Evolutionary conservation across 2,329 filamentous ascomycete species (phyloP), one percentile per base, ranked within the genome.

Genomic region (Annulohypoxylon truncatum): DNA sequence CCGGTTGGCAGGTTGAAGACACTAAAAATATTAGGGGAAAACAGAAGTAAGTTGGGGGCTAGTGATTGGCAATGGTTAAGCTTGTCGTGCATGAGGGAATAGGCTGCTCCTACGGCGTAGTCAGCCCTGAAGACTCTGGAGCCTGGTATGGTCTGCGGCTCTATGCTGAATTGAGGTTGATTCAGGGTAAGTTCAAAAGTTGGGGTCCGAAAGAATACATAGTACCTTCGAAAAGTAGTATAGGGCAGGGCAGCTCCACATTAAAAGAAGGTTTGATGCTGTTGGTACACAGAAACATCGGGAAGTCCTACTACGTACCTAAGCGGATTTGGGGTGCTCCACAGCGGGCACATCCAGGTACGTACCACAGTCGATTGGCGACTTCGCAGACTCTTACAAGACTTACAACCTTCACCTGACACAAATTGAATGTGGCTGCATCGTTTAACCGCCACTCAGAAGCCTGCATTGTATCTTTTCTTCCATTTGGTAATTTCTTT

Each of bases 81-180:
- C 67, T 72, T 64, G 67, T 69, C 64, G 31, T 72, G 70, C 71
- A 73, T 73, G 55, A 66, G 51, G 55, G 57, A 67, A 72, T 68
- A 69, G 70, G 71, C 70, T 73, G 56, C 71, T 66, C 55, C 57
- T 10, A 55, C 22, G 52, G 46, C 44, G 56, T 53, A 40, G 54
- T 69, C 64, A 70, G 68, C 68, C 61, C 61, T 66, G 59, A 63
- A 50, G 61, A 60, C 58, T 64, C 26, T 57, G 66, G 50, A 72
- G 70, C 68, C 70, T 70, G 70, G 38, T 54, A 60, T 63, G 5
- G 26, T 63, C 66, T 72, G 68, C 63, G 68, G 70, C 70, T 71
- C 68, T 61, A 71, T 67, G 35, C 68, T 68, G 53, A 60, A 72
- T 69, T 66, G 71, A 68, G 69, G 66, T 67, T 66, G 63, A 66